Evolutionary conservation across 2,329 filamentous ascomycete genomes (phyloP), one percentile per base, ranked within the genome.

Genomic region (Venturia carpophila): DNA sequence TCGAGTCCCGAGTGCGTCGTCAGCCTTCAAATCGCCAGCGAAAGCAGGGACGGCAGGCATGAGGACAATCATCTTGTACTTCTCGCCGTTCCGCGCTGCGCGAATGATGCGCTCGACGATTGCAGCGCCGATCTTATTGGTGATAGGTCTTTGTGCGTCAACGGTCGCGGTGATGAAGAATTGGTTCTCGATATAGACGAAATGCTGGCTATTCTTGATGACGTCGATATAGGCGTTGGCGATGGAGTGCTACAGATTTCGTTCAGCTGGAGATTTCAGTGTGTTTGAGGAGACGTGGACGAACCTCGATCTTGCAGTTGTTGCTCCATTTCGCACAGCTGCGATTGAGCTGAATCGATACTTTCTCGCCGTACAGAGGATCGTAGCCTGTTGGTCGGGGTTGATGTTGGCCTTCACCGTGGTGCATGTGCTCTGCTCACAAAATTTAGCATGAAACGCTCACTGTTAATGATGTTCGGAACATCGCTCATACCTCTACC

Each of bases 121-220:
- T 37, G 89, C 89, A 6, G 84, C 85, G 58, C 90, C 90, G 67
- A 95, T 88, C 73, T 87, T 86, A 76, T 95, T 94, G 71, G 82
- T 82, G 58, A 95, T 84, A 0, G 90, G 89, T 67, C 82, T 82
- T 73, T 92, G 89, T 65, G 85, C 78, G 64, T 89, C 82, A 60
- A 80, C 81, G 1, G 89, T 92, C 2, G 90, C 89, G 0, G 90
- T 94, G 75, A 94, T 94, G 80, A 94, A 94, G 79, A 94, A 94
- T 80, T 91, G 87, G 71, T 92, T 92, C 73, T 92, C 89, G 43
- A 92, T 91, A 74, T 92, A 92, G 66, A 92, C 76, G 71, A 88
- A 92, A 72, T 91, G 86, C 71, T 86, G 78, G 21, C 87, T 87
- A 61, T 86, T 85, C 45, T 77, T 79, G 69, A 92, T 92, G 37